Evolutionary conservation across 2,329 filamentous ascomycete species (phyloP).

Genomic region (Fusarium praegraminearum): DNA sequence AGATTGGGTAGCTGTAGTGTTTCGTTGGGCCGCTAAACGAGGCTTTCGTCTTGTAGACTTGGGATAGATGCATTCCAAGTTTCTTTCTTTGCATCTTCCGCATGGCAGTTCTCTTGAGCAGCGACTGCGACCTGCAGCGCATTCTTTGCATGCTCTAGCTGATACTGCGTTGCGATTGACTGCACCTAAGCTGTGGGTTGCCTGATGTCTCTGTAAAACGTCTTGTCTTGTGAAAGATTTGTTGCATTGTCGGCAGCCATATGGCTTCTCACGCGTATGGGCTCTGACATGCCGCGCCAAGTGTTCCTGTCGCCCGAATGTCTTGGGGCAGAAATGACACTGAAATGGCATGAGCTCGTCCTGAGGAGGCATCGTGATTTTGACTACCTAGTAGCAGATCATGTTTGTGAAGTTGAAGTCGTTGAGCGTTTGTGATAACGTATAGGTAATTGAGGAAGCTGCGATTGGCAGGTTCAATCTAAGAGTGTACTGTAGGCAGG

Average conservation of each 20-base stretch:
- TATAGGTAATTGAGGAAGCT: not conserved
- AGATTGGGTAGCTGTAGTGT: not conserved
- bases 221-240: slow-evolving; percentile 36
- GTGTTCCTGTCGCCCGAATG: slow-evolving; percentile 33
- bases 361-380: slow-evolving; percentile 4
- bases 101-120: slow-evolving; percentile 34
- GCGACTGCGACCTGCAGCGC: slow-evolving; percentile 29
- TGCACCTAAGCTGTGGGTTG: slow-evolving; percentile 12
- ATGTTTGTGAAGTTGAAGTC: not conserved
- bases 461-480: not conserved
- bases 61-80: slow-evolving; percentile 24
- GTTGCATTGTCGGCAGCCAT: slow-evolving; percentile 18
- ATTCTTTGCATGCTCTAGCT: slow-evolving; percentile 30
- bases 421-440: not conserved
- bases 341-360: slow-evolving; percentile 1
- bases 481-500: not conserved
- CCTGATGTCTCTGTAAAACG: slow-evolving; percentile 28
- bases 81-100: slow-evolving; percentile 17
- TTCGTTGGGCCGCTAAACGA: not conserved
- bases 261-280: slow-evolving; percentile 38
- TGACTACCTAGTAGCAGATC: not conserved
- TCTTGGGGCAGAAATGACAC: slow-evolving; percentile 8
- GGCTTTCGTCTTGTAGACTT: slow-evolving; percentile 9
- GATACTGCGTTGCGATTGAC: not conserved
- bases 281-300: slow-evolving; percentile 30